phyloP scores from a whole-genome alignment of 202 grass and related monocot species.

The Miscanthus sacchariflorus region DNA sequence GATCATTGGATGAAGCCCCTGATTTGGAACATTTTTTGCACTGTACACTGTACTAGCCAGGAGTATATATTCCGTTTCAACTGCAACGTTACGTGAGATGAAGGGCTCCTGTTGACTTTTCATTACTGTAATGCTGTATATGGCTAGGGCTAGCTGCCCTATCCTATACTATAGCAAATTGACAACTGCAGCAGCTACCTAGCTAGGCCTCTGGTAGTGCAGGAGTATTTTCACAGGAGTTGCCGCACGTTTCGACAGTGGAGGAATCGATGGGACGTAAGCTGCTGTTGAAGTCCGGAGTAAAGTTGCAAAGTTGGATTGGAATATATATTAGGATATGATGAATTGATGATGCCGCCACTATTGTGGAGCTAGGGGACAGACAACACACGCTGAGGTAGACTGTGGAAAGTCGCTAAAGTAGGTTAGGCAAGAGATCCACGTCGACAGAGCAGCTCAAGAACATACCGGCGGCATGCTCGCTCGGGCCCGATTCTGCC shows the following conservation, averaged over 20 bases:
- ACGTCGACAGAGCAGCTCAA: background rate
- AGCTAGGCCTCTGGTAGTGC: background rate
- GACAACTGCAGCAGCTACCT: background rate
- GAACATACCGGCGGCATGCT: background rate
- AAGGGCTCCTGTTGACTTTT: background rate
- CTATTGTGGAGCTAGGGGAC: background rate
- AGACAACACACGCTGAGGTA: background rate
- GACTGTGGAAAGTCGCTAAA: conserved; percentile 20
- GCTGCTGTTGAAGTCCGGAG: background rate
- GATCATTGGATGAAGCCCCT: background rate
- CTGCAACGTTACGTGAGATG: background rate
- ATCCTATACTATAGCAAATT: background rate
- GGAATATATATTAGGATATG: background rate
- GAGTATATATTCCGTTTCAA: conserved; percentile 2
- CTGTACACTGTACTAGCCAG: background rate
- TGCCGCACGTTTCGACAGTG: background rate
- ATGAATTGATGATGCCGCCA: background rate
- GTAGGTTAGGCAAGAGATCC: conserved; percentile 31
- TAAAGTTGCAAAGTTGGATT: background rate
- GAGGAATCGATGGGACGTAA: background rate
- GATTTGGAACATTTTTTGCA: conserved; percentile 8
- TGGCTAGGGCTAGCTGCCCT: background rate
- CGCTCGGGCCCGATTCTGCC: background rate
- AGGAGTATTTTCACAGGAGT: background rate
- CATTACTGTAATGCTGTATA: background rate